Evolutionary conservation across 2,329 filamentous ascomycete species (phyloP).

Genomic region (Talaromyces sp.): DNA sequence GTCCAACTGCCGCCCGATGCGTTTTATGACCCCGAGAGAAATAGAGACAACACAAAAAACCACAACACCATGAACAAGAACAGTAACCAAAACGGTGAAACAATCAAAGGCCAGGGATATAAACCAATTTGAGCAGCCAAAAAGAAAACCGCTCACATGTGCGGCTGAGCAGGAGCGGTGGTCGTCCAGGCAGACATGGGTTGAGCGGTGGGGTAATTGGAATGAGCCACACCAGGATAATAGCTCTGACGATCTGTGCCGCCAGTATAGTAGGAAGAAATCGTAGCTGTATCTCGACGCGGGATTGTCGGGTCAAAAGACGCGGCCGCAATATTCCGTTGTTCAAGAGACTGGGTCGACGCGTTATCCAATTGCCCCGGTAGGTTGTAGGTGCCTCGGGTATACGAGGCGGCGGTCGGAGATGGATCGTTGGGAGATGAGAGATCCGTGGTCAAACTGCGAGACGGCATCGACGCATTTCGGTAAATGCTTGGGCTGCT

Average conservation of each 20-base stretch:
- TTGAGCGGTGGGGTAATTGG: conserved; percentile 27
- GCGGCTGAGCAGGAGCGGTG: conserved; percentile 31
- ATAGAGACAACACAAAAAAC: neutral
- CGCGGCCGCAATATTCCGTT: conserved; percentile 21
- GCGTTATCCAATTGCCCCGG: conserved; percentile 26
- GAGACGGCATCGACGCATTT: conserved; percentile 35
- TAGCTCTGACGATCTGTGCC: conserved; percentile 27
- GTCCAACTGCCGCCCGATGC: neutral
- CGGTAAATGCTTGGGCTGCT: conserved; percentile 33
- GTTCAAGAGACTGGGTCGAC: conserved; percentile 24
- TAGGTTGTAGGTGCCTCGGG: conserved; percentile 33
- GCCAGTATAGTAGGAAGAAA: conserved; percentile 30
- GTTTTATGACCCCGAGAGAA: neutral
- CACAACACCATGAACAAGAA: neutral
- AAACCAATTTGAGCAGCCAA: neutral
- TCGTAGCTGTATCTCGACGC: conserved; percentile 31
- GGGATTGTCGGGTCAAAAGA: conserved; percentile 27
- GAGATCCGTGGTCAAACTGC: conserved; percentile 32
- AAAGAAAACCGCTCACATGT: conserved; percentile 22
- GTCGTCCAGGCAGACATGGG: conserved; percentile 33
- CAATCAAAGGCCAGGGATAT: neutral
- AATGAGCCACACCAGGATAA: conserved; percentile 26
- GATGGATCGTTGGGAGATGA: conserved; percentile 33
- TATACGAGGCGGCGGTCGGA: conserved; percentile 30
- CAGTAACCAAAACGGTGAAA: neutral